phyloP scores from a whole-genome alignment of 352 stramenopile genomes.

The Chrysophaeum taylorii region DNA sequence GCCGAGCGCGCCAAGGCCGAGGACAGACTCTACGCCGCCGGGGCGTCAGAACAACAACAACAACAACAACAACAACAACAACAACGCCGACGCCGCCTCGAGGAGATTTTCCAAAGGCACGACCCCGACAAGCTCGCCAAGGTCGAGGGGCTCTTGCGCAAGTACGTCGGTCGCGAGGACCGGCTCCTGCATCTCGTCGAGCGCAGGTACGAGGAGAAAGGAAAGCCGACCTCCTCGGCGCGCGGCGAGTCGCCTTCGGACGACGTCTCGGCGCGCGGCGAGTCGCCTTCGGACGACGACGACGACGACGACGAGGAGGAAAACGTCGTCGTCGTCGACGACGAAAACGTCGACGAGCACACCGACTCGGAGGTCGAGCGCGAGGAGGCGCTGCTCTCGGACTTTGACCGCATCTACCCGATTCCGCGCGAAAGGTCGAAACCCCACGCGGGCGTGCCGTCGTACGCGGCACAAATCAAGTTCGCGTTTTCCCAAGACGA shows the following conservation, averaged over 20 bases:
- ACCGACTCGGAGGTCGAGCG: conserved; percentile 13
- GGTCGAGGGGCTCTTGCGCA: conserved; percentile 33
- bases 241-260: conserved; percentile 14
- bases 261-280: conserved; percentile 13
- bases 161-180: conserved; percentile 41
- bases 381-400: conserved; percentile 32
- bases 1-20: conserved; percentile 32
- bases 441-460: conserved; percentile 19
- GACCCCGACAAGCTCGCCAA: conserved; percentile 40
- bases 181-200: conserved; percentile 25
- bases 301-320: conserved; percentile 19
- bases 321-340: neutral
- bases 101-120: conserved; percentile 36
- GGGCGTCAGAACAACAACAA: neutral
- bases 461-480: conserved; percentile 35
- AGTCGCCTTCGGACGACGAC: conserved; percentile 11
- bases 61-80: neutral
- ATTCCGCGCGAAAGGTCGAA: conserved; percentile 20
- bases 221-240: conserved; percentile 8
- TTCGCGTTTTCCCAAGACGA: conserved; percentile 31
- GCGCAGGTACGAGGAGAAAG: conserved; percentile 32
- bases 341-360: neutral
- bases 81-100: neutral
- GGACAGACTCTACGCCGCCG: neutral
- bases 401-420: conserved; percentile 42